These are phyloP conservation scores for Moricandia arvensis DNA, from an alignment of 345 rosid species.

Conservation along the genomic window DNA sequence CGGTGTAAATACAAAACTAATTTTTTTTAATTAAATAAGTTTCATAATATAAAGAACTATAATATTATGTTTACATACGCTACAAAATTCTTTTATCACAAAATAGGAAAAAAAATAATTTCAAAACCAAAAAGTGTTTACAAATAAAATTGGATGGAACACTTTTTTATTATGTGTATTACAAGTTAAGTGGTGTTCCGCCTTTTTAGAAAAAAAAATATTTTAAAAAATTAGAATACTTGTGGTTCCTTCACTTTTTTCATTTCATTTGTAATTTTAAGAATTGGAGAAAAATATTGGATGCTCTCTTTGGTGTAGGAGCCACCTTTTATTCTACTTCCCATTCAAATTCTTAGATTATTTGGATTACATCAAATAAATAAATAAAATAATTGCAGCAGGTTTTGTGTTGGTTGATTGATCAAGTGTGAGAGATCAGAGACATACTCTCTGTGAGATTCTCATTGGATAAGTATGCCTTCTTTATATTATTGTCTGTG, in stretches of 20 bases:
- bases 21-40: neutral
- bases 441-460: too few species aligned
- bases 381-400: too few species aligned
- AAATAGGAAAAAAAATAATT: neutral
- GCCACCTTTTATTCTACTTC: too few species aligned
- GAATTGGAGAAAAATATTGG: neutral
- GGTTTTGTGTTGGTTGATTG: too few species aligned
- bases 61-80: neutral
- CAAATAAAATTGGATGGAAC: neutral
- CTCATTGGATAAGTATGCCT: too few species aligned
- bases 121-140: neutral
- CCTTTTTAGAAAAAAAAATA: too few species aligned
- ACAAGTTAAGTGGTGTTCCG: neutral
- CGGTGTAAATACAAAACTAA: neutral
- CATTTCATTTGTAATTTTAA: neutral
- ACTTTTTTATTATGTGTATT: neutral
- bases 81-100: neutral
- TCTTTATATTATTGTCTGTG: too few species aligned
- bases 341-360: too few species aligned
- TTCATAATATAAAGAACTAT: neutral
- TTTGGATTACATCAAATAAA: too few species aligned
- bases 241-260: neutral
- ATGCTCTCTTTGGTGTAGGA: too few species aligned
- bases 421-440: too few species aligned
- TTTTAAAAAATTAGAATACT: neutral